Evolutionary conservation across 805 yeast genomes (phyloP).

Genomic region (Kuraishia cidri): DNA sequence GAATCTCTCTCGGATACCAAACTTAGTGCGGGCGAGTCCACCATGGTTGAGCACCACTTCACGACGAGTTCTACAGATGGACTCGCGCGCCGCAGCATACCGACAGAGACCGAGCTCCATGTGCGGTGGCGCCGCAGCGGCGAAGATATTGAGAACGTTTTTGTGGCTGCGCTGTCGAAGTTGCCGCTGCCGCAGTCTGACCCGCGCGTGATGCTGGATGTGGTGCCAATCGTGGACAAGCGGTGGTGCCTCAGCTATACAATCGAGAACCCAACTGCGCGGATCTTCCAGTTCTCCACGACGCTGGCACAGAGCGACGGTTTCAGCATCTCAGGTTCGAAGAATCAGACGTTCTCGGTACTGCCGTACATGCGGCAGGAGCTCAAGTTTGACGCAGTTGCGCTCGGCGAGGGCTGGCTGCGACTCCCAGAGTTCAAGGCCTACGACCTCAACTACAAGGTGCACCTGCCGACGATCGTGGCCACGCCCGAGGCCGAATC

Average conservation of each 20-base stretch:
- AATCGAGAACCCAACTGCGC: constrained; percentile 69
- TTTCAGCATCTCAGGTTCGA: constrained; percentile 14
- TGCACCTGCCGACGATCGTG: constrained; percentile 43
- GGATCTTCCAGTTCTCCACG: constrained; percentile 48
- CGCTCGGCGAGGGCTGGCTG: constrained; percentile 13
- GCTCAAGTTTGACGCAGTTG: constrained; percentile 22
- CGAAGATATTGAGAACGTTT: constrained; percentile 8
- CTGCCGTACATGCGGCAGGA: constrained; percentile 51
- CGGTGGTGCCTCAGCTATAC: constrained; percentile 31
- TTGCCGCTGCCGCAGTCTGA: constrained; percentile 55
- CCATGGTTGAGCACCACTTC: not conserved
- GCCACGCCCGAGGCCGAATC: constrained; percentile 21
- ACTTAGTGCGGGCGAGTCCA: no score
- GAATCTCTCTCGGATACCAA: no score
- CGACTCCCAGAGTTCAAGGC: constrained; percentile 56
- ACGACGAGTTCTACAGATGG: not conserved
- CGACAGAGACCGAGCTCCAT: not conserved
- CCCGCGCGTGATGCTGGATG: constrained; percentile 53
- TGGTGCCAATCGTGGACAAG: constrained; percentile 10
- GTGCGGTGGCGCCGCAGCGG: not conserved
- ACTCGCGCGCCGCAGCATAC: not conserved
- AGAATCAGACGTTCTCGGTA: constrained; percentile 35
- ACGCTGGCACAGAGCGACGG: constrained; percentile 13
- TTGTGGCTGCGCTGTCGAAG: constrained; percentile 28
- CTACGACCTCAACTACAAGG: constrained; percentile 61